Evolutionary conservation across 2,329 filamentous ascomycete species (phyloP).

Genomic region (Diplodia intermedia): DNA sequence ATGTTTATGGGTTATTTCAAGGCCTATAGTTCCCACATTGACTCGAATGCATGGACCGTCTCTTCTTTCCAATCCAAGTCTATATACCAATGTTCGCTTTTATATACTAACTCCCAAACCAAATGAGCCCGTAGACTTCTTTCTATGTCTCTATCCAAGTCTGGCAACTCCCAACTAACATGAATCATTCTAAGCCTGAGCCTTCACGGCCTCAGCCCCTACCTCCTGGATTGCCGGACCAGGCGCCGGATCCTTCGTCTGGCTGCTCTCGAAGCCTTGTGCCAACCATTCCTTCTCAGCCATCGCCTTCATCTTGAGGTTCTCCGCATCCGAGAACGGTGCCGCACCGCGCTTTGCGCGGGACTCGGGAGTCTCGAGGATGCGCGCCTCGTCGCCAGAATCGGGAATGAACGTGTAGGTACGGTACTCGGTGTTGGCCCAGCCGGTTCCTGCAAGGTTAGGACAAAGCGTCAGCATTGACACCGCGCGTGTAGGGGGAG

Average conservation of each 20-base stretch:
- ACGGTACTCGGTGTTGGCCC: constrained; percentile 76
- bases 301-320: constrained; percentile 27
- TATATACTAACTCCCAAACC: neutral
- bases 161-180: neutral
- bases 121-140: neutral
- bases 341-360: constrained; percentile 32
- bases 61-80: neutral
- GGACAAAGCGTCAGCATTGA: neutral
- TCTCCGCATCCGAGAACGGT: constrained; percentile 31
- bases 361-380: constrained; percentile 47
- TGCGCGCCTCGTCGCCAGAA: constrained; percentile 38
- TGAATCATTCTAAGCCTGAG: neutral
- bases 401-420: constrained; percentile 68
- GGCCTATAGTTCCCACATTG: neutral
- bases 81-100: neutral
- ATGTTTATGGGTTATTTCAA: neutral
- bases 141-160: neutral
- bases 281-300: constrained; percentile 11
- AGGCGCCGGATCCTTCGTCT: constrained; percentile 7
- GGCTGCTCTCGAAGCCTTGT: neutral
- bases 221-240: constrained; percentile 26
- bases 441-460: constrained; percentile 66
- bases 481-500: too few species aligned
- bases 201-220: constrained; percentile 5
- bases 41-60: neutral